These are phyloP conservation scores for Malassezia obtusa DNA, from an alignment of 1,284 basidiomycete species.

Conservation along the genomic window DNA sequence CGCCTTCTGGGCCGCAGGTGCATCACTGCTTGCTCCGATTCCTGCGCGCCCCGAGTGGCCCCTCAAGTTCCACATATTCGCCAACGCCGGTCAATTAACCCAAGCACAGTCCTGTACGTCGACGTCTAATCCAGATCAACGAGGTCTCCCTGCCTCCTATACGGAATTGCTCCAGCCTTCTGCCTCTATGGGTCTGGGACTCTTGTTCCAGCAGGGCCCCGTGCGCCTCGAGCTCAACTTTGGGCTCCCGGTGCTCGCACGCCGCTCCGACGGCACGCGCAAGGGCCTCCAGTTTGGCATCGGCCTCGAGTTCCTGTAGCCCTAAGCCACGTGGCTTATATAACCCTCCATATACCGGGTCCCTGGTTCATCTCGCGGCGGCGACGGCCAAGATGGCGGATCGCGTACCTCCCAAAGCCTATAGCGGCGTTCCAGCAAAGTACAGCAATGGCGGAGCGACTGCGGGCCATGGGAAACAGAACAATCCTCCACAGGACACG, in stretches of 20 bases:
- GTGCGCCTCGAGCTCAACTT: slow-evolving; percentile 83
- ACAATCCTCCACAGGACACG: slow-evolving; percentile 11
- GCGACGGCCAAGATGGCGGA: neutral
- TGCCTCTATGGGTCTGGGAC: slow-evolving; percentile 71
- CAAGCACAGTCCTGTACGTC: slow-evolving; percentile 50
- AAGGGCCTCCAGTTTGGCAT: slow-evolving; percentile 85
- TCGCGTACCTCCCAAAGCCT: neutral
- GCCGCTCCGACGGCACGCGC: slow-evolving; percentile 64
- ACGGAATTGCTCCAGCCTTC: slow-evolving; percentile 48
- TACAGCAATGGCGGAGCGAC: neutral
- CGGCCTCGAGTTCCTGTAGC: slow-evolving; percentile 55
- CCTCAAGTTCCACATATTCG: slow-evolving; percentile 70
- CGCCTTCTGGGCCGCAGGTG: slow-evolving; percentile 70
- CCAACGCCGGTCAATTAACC: slow-evolving; percentile 77
- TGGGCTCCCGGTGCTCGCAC: slow-evolving; percentile 72
- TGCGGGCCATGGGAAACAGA: neutral
- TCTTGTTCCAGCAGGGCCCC: slow-evolving; percentile 80
- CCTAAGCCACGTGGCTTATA: neutral
- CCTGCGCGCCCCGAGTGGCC: slow-evolving; percentile 76
- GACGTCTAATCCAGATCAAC: slow-evolving; percentile 23
- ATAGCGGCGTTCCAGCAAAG: neutral
- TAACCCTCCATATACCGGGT: too few relatives aligned
- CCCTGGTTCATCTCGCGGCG: too few relatives aligned
- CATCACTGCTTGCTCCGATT: slow-evolving; percentile 69
- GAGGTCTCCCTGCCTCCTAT: slow-evolving; percentile 2